These are phyloP conservation scores for Coniochaeta ligniaria DNA, from an alignment of 2,329 filamentous ascomycete genomes.

Conservation along the genomic window DNA sequence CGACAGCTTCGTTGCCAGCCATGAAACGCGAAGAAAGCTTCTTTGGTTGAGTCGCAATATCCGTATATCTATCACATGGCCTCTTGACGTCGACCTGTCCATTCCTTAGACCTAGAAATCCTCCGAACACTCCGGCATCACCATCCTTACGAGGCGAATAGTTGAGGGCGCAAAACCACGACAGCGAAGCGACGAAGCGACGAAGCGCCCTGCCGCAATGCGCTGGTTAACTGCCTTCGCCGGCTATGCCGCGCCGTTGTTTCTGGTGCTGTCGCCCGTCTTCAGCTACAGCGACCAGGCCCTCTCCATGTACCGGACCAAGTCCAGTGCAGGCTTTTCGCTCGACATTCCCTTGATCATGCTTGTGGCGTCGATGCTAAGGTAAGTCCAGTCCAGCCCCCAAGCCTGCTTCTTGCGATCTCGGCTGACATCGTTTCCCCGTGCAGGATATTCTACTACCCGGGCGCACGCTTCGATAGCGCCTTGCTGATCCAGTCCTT, in stretches of 20 bases:
- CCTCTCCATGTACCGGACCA: constrained; percentile 55
- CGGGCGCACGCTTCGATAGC: constrained; percentile 56
- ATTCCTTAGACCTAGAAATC: constrained; percentile 1
- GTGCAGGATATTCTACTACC: constrained; percentile 61
- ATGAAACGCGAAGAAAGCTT: neutral
- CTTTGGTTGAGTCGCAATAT: neutral
- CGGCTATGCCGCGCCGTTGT: constrained; percentile 53
- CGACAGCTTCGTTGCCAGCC: neutral
- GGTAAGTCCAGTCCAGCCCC: constrained; percentile 34
- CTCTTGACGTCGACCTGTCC: neutral
- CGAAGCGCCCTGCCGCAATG: constrained; percentile 17
- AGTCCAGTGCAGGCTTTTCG: constrained; percentile 61
- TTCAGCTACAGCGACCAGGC: constrained; percentile 61
- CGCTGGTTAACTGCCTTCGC: constrained; percentile 40
- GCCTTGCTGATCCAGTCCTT: constrained; percentile 58
- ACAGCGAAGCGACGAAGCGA: neutral
- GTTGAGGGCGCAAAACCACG: neutral
- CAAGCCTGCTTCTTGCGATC: constrained; percentile 39
- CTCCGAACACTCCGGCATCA: neutral
- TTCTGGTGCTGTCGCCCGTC: constrained; percentile 56
- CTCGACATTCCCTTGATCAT: constrained; percentile 67
- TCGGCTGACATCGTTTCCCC: constrained; percentile 51
- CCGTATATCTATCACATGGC: neutral
- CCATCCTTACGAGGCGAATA: neutral
- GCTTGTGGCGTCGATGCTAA: constrained; percentile 60